Evolutionary conservation across 495 filamentous ascomycete species (phyloP), one percentile per base, ranked within the genome.

Genomic region (Rusavskia elegans): DNA sequence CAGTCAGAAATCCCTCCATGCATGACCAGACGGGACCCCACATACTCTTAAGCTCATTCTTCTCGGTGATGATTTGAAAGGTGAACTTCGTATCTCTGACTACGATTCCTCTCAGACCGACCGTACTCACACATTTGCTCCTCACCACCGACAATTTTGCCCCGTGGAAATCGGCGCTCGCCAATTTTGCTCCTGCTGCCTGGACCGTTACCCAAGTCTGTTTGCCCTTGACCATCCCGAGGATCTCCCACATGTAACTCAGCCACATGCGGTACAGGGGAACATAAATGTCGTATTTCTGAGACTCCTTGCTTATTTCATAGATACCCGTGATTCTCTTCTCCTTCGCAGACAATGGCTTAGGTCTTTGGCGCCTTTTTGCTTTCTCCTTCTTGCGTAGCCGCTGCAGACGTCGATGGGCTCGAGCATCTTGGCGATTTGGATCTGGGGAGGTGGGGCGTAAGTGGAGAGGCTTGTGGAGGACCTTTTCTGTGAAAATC

Each of bases 131-230:
- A 70, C 86, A 95, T 48, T 78, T 62, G 64, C 85, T 86, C 53
- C 89, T 68, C 53, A 90, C 84, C 30, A 97, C 84, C 73, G 88
- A 81, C 14, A 96, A 63, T 63, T 80, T 69, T 17, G 90, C 89
- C 0, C 92, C 92, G 64, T 96, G 92, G 58, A 82, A 93, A 65
- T 98, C 92, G 37, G 87, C 87, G 60, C 82, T 84, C 20, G 74
- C 79, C 50, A 95, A 66, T 63, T 86, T 82, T 32, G 80, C 79
- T 16, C 80, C 80, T 53, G 61, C 80, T 63, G 59, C 74, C 59
- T 55, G 64, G 52, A 72, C 65, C 46, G 69, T 74, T 17, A 79
- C 70, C 45, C 55, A 63, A 27, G 71, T 61, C 1, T 69, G 70
- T 20, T 67, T 70, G 37, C 72, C 65, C 55, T 70, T 70, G 45